Percentiles rank a stretch among this genome's conserved stretches.
phyloP scores from a whole-genome alignment of 129 eudicot genomes.

The Gnaphalium uliginosum region DNA sequence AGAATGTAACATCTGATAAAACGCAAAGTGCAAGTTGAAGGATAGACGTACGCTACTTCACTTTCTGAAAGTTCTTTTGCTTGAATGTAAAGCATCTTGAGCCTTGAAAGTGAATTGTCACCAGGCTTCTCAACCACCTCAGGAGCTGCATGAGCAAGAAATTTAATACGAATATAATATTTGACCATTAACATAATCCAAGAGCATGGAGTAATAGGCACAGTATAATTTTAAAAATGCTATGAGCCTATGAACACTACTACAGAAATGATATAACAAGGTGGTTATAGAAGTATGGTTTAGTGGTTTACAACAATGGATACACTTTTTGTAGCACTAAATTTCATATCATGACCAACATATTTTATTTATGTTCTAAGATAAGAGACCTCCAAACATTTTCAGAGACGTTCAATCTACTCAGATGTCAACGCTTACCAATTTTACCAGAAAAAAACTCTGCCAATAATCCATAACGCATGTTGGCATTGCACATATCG shows the following conservation, averaged over 20 bases:
- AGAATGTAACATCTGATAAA: not conserved
- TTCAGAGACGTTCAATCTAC: not conserved
- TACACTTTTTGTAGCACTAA: constrained; percentile 11
- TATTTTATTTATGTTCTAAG: not conserved
- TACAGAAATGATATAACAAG: not conserved
- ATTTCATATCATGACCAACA: not conserved
- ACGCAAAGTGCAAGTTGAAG: constrained; percentile 4
- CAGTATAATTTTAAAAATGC: not conserved
- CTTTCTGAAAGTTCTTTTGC: constrained; percentile 90
- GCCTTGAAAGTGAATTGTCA: constrained; percentile 72
- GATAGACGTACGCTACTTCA: constrained; percentile 70
- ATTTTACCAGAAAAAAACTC: not conserved
- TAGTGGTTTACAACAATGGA: not conserved
- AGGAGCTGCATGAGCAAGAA: constrained; percentile 62
- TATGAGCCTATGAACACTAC: not conserved
- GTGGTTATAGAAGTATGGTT: not conserved
- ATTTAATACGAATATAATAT: not conserved
- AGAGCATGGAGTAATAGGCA: constrained; percentile 2
- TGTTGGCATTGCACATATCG: not conserved
- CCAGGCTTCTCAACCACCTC: constrained; percentile 98
- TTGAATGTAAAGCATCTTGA: constrained; percentile 73
- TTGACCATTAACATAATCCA: constrained; percentile 19
- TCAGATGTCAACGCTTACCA: constrained; percentile 8
- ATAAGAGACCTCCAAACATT: not conserved
- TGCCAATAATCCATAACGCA: constrained; percentile 3